Evolutionary conservation across 306 rosid species (phyloP).

Genomic region (Inga laurina): DNA sequence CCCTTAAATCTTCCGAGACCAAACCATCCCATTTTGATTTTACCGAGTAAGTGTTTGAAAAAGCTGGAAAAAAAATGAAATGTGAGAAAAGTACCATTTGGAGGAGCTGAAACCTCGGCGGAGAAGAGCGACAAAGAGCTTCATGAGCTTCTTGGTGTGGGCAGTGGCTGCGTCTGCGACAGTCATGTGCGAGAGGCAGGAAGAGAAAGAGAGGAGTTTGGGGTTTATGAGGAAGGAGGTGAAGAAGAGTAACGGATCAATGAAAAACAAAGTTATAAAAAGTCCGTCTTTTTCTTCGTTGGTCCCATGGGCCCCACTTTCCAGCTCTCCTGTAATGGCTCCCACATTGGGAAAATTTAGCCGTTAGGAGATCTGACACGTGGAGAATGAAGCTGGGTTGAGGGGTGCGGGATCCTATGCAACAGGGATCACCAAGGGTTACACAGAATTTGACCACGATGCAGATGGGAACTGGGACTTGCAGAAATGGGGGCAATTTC

Average conservation of each 20-base stretch:
- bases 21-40: neutral
- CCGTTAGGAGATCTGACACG: conserved; percentile 41
- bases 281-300: neutral
- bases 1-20: neutral
- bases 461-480: no score
- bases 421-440: no score
- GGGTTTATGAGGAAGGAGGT: conserved; percentile 9
- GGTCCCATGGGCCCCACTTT: conserved; percentile 6
- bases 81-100: conserved; percentile 62
- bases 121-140: conserved; percentile 65
- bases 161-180: conserved; percentile 52
- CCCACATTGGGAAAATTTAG: conserved; percentile 4
- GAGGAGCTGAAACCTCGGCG: conserved; percentile 80
- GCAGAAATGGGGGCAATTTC: no score
- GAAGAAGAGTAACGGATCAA: conserved; percentile 34
- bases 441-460: no score
- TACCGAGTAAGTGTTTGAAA: neutral
- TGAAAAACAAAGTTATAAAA: conserved; percentile 2
- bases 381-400: neutral
- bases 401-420: conserved; percentile 35
- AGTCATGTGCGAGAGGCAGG: conserved; percentile 49
- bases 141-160: conserved; percentile 64
- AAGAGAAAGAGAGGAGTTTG: neutral
- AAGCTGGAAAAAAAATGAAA: neutral
- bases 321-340: neutral